Evolutionary conservation across 1,284 basidiomycete species (phyloP).

Genomic region (Lentinula novae-zelandiae): DNA sequence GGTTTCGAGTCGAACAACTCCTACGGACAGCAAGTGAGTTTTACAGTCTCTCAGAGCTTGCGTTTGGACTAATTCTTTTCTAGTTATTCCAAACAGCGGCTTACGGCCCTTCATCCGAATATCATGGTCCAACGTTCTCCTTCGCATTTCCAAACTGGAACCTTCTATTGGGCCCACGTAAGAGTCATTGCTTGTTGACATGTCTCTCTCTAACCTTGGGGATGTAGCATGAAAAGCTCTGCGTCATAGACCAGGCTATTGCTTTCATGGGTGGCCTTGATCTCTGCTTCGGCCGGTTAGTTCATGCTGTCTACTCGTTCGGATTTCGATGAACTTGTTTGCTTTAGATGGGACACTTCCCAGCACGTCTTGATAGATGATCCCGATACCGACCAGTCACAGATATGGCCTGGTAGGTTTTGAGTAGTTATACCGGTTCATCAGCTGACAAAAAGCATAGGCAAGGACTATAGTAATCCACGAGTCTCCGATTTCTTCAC

Average conservation of each 20-base stretch:
- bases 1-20: constrained; percentile 96
- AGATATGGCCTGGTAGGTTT: constrained; percentile 80
- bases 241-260: constrained; percentile 96
- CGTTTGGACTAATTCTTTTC: constrained; percentile 10
- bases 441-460: constrained; percentile 30
- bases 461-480: constrained; percentile 93
- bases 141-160: constrained; percentile 96
- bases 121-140: constrained; percentile 97
- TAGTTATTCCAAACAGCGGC: constrained; percentile 88
- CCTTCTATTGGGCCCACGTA: constrained; percentile 97
- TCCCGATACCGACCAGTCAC: constrained; percentile 52
- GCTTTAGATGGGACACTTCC: constrained; percentile 86
- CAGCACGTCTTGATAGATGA: constrained; percentile 93
- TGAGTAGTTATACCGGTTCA: background rate
- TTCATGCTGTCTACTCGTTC: background rate
- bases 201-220: constrained; percentile 6
- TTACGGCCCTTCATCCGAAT: constrained; percentile 86
- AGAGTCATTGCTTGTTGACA: constrained; percentile 22
- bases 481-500: constrained; percentile 86
- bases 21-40: constrained; percentile 82
- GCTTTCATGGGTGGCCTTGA: constrained; percentile 99
- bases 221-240: constrained; percentile 91
- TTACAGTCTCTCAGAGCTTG: background rate
- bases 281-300: constrained; percentile 82
- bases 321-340: constrained; percentile 1